Percentiles rank a stretch among this genome's conserved stretches.
phyloP scores from a whole-genome alignment of 1,139 yeast genomes.

The Saccharomycopsis hybrid region DNA sequence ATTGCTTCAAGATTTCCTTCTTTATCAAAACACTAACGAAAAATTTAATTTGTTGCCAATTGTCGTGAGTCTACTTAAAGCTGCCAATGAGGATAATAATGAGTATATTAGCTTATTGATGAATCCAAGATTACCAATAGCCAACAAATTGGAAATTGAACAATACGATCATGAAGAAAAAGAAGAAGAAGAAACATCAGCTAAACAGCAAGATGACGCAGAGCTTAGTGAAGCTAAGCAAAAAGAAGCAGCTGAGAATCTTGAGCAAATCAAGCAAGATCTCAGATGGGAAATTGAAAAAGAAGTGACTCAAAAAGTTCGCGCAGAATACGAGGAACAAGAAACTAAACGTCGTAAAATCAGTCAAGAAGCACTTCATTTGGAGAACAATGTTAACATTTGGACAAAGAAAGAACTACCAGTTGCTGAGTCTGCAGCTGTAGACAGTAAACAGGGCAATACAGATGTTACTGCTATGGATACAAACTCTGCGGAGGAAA shows the following conservation, averaged over 20 bases:
- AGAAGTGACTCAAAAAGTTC: conserved; percentile 14
- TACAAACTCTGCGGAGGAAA: no score
- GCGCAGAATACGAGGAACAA: conserved; percentile 3
- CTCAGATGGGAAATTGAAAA: conserved; percentile 28
- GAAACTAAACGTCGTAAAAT: conserved; percentile 10
- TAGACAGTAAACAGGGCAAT: neutral
- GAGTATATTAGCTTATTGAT: conserved; percentile 51
- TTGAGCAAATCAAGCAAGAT: conserved; percentile 22
- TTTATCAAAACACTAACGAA: conserved; percentile 60
- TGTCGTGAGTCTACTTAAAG: conserved; percentile 39
- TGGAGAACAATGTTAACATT: conserved; percentile 3
- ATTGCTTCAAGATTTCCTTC: conserved; percentile 46
- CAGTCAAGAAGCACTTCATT: neutral
- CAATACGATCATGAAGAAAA: conserved; percentile 24
- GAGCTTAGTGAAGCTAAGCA: conserved; percentile 25
- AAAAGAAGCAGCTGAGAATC: conserved; percentile 24
- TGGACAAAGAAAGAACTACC: conserved; percentile 1
- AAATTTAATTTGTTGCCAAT: conserved; percentile 64
- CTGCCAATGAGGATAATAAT: conserved; percentile 26
- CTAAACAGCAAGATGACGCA: conserved; percentile 24
- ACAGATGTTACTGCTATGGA: neutral
- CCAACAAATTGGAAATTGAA: conserved; percentile 35
- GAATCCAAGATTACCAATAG: conserved; percentile 76
- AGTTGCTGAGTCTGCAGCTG: conserved; percentile 10
- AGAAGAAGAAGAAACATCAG: conserved; percentile 28